Base-by-base conservation (phyloP, 1,284 basidiomycete species). In the Rugosomyces carneus region DNA sequence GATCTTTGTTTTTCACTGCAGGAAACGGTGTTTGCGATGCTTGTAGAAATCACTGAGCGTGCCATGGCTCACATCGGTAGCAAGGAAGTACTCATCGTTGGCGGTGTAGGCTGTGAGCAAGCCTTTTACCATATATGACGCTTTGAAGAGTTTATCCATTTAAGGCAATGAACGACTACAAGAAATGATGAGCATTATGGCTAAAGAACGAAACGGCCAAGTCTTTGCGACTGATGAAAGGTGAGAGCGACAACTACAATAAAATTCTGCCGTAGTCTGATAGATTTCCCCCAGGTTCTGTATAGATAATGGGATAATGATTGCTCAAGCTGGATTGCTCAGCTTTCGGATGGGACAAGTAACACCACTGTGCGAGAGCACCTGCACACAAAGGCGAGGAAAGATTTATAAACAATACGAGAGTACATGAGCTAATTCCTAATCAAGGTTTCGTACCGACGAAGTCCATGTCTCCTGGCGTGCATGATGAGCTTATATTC, bases 301-400 rank as follows among this genome's bases (percentile, higher is more conserved):
- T 66, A 98, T 99, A 52, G 96, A 99, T 67, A 99, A 99, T 60
- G 96, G 96, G 2, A 95, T 99, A 60, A 99, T 99, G 96, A 99
- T 99, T 47, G 96, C 96, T 0, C 96, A 99, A 64, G 96, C 96
- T 1, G 95, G 95, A 20, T 72, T 99, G 39, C 73, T 99, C 31
- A 84, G 86, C 48, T 92, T 83, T 65, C 78, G 96, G 5, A 98
- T 96, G 93, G 95, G 95, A n/a, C 76, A 82, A 53, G 67, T 68
- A 38, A 96, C 92, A 1, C 77, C 85, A 2, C 60, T 97, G 26
- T 66, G 75, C 34, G 81, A 94, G 61, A 93, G 84, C 48, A 85
- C 80, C 27, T 93, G 91, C 55, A 97, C 93, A 5, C 93, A 97
- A 67, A 75, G 92, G 89, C 89, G 53, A 53, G 68, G 27, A 15